Evolutionary conservation across 2,329 filamentous ascomycete genomes (phyloP).

Genomic region (Nigrospora sphaerica): DNA sequence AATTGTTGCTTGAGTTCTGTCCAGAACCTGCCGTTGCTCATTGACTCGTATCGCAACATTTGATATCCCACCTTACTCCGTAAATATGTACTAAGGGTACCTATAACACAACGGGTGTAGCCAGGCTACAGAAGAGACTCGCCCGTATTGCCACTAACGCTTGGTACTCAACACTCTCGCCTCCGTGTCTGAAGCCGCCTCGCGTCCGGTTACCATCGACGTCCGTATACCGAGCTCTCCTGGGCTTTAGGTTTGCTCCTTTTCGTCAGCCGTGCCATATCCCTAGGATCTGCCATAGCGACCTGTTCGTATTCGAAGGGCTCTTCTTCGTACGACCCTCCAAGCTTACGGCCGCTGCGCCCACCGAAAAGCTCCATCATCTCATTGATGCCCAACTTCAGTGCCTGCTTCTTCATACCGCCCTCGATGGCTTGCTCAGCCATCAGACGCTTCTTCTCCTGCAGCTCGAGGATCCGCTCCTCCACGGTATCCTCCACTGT

Average conservation of each 20-base stretch:
- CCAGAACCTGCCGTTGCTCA: too few species aligned
- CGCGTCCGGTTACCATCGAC: constrained; percentile 26
- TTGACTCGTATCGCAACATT: too few species aligned
- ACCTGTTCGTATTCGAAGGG: background rate
- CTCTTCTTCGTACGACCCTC: background rate
- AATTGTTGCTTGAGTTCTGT: too few species aligned
- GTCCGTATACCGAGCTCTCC: constrained; percentile 32
- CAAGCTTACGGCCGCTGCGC: constrained; percentile 32
- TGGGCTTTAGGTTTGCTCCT: constrained; percentile 13
- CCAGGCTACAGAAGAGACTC: too few species aligned
- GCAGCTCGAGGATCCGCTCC: constrained; percentile 87
- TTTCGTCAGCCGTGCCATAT: constrained; percentile 4
- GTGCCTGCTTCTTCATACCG: constrained; percentile 60
- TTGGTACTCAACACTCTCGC: too few species aligned
- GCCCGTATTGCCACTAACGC: too few species aligned
- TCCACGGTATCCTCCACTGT: constrained; percentile 84
- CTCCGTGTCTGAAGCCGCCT: too few species aligned
- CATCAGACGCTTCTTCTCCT: constrained; percentile 86
- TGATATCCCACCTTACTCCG: too few species aligned
- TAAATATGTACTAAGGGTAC: too few species aligned
- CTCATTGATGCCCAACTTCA: constrained; percentile 87
- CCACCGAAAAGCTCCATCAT: constrained; percentile 86
- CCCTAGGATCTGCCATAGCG: background rate
- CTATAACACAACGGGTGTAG: too few species aligned
- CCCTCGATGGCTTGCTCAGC: constrained; percentile 89